Evolutionary conservation across 345 rosid genomes (phyloP).

Genomic region (Populus davidiana): DNA sequence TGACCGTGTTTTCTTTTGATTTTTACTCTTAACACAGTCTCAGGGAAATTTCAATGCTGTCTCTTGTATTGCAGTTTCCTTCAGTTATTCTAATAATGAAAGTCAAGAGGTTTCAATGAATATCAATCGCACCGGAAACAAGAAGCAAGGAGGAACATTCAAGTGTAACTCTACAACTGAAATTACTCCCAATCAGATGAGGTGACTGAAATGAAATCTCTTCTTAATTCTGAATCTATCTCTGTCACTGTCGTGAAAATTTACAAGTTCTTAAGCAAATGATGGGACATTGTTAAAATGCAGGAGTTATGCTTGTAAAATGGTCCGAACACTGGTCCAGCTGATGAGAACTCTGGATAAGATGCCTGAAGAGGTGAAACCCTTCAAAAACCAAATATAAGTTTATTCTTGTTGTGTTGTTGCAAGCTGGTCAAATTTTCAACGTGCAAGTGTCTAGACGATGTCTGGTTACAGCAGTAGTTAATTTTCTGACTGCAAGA

Average conservation of each 20-base stretch:
- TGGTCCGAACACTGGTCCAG: slow-evolving; percentile 90
- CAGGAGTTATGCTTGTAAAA: slow-evolving; percentile 96
- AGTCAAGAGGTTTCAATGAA: slow-evolving; percentile 85
- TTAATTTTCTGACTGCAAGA: slow-evolving; percentile 10
- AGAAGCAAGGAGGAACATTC: slow-evolving; percentile 67
- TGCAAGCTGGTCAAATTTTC: neutral
- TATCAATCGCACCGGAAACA: slow-evolving; percentile 73
- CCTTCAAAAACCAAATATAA: neutral
- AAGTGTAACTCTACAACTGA: slow-evolving; percentile 63
- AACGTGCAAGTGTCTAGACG: neutral
- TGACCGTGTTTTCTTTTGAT: neutral
- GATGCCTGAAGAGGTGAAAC: slow-evolving; percentile 86
- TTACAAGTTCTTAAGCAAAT: neutral
- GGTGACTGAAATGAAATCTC: slow-evolving; percentile 36
- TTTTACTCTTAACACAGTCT: neutral
- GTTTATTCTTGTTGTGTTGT: neutral
- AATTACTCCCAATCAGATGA: slow-evolving; percentile 89
- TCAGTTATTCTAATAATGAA: slow-evolving; percentile 72
- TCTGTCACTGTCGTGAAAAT: neutral
- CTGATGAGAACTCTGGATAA: slow-evolving; percentile 94
- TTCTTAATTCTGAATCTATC: neutral
- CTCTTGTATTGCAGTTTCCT: slow-evolving; percentile 69
- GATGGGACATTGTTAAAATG: slow-evolving; percentile 5
- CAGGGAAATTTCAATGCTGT: neutral
- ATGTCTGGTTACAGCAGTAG: neutral